Conservation (phyloP, 352 stramenopile species). For the Phytopythium sindhum region DNA sequence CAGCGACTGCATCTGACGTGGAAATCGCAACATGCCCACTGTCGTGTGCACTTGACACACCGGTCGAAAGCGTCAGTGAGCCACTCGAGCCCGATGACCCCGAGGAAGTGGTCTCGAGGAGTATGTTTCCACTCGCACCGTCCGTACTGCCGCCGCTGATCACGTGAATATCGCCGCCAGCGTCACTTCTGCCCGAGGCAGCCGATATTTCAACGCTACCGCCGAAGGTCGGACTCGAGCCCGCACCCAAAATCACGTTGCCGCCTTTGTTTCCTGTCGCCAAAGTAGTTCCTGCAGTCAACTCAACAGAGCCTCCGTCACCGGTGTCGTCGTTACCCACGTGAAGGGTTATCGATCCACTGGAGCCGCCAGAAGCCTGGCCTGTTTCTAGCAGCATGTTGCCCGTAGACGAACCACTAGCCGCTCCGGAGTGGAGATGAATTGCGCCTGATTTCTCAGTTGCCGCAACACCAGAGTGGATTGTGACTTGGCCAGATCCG, state of each 20-base stretch:
- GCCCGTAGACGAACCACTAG: constrained; percentile 10
- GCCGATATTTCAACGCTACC: constrained; percentile 10
- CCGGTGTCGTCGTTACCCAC: constrained; percentile 12
- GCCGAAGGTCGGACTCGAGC: constrained; percentile 5
- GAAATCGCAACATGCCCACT: constrained; percentile 7
- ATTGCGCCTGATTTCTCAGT: constrained; percentile 18
- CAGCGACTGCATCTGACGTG: constrained; percentile 3
- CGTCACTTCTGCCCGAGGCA: neutral
- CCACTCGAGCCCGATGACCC: constrained; percentile 8
- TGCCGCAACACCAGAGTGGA: constrained; percentile 14
- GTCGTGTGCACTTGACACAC: constrained; percentile 2
- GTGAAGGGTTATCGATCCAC: constrained; percentile 11
- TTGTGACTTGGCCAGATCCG: constrained; percentile 16
- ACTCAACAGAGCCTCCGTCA: constrained; percentile 9
- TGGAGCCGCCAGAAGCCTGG: constrained; percentile 9
- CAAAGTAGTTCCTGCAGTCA: constrained; percentile 12
- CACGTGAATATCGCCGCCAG: constrained; percentile 3
- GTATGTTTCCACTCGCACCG: constrained; percentile 2
- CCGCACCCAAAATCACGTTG: constrained; percentile 4
- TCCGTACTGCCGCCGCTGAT: neutral
- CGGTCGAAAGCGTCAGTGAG: constrained; percentile 9
- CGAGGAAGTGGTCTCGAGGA: neutral
- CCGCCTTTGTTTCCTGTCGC: constrained; percentile 9
- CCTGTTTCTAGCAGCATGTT: constrained; percentile 12
- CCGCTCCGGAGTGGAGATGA: constrained; percentile 13